These are phyloP conservation scores for Ogataea trehalophila DNA, from an alignment of 805 yeast species.

Conservation along the genomic window DNA sequence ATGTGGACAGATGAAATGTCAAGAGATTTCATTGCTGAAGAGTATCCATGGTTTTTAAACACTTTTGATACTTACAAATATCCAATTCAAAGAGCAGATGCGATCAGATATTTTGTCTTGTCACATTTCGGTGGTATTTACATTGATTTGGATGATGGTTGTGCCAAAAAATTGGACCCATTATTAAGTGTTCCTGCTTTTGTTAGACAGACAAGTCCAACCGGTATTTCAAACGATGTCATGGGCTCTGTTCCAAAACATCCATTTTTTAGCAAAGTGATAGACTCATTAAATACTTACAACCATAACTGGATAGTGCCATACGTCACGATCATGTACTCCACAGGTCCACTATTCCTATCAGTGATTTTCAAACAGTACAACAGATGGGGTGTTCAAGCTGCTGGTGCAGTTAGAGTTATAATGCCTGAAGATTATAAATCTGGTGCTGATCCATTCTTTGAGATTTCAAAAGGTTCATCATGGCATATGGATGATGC, in stretches of 20 bases:
- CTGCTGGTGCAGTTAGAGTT: conserved; percentile 60
- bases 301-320: conserved; percentile 80
- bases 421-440: conserved; percentile 72
- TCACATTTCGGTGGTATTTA: conserved; percentile 86
- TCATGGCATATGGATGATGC: conserved; percentile 95
- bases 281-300: conserved; percentile 57
- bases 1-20: conserved; percentile 89
- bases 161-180: conserved; percentile 75
- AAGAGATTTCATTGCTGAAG: conserved; percentile 67
- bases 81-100: conserved; percentile 88
- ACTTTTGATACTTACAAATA: conserved; percentile 75
- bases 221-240: conserved; percentile 89
- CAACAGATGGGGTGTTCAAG: conserved; percentile 73
- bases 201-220: conserved; percentile 81
- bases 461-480: conserved; percentile 74
- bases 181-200: conserved; percentile 77
- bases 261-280: conserved; percentile 72
- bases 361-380: conserved; percentile 86
- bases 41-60: conserved; percentile 81
- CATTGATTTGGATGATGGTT: conserved; percentile 87
- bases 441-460: conserved; percentile 55
- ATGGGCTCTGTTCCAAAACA: conserved; percentile 87
- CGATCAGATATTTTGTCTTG: conserved; percentile 80
- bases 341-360: conserved; percentile 87
- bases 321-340: conserved; percentile 85